Evolutionary conservation across 176 grass and related monocot genomes (phyloP).

Genomic region (Phyllostachys edulis): DNA sequence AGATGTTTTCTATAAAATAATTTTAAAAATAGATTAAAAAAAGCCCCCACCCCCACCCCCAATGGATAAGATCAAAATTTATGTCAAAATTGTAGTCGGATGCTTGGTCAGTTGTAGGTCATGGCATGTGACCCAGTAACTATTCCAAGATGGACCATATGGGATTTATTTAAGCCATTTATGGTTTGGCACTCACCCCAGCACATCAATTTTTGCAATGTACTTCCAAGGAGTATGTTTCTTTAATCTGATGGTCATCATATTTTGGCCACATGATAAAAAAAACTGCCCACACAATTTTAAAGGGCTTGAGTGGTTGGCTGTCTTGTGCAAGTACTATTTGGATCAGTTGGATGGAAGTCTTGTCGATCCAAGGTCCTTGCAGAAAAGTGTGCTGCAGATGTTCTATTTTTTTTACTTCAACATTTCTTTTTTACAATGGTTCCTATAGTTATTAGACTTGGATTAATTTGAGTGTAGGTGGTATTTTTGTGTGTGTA

Average conservation of each 20-base stretch:
- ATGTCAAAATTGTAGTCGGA: conserved; percentile 17
- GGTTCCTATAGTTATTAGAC: background rate
- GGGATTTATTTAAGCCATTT: conserved; percentile 22
- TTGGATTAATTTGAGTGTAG: background rate
- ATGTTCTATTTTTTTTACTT: background rate
- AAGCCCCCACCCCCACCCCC: too few species aligned
- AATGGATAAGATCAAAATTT: conserved; percentile 18
- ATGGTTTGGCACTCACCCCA: conserved; percentile 29
- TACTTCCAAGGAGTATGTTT: conserved; percentile 28
- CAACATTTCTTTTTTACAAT: background rate
- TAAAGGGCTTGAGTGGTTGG: background rate
- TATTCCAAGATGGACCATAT: conserved; percentile 28
- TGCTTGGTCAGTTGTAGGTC: conserved; percentile 18
- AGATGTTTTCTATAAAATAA: too few species aligned
- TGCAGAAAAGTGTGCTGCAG: background rate
- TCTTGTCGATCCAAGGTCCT: conserved; percentile 13
- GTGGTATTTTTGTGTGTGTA: background rate
- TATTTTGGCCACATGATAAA: conserved; percentile 19
- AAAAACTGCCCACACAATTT: background rate
- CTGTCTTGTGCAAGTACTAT: conserved; percentile 27
- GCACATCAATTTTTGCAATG: background rate
- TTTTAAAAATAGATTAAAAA: too few species aligned
- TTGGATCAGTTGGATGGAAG: conserved; percentile 6
- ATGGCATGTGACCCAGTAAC: conserved; percentile 34
- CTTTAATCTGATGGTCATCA: conserved; percentile 9